phyloP scores from a whole-genome alignment of 2,329 filamentous ascomycete species.

The Elsinoe arachidis region DNA sequence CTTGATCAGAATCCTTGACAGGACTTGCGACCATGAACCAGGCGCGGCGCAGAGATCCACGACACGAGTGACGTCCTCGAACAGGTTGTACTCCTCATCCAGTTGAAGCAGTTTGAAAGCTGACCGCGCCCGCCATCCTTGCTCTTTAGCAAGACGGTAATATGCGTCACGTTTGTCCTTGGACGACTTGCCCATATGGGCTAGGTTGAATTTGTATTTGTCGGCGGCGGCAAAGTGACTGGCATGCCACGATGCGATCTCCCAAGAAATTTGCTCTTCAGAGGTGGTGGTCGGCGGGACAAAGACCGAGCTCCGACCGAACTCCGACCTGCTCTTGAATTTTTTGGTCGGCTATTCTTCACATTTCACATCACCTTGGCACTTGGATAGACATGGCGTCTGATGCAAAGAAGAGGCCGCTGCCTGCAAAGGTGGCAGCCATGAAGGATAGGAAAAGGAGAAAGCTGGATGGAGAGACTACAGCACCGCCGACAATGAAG shows the following conservation, averaged over 20 bases:
- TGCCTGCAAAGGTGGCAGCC: slow-evolving; percentile 31
- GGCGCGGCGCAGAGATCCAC: slow-evolving; percentile 94
- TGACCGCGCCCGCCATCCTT: slow-evolving; percentile 93
- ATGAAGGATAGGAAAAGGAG: slow-evolving; percentile 37
- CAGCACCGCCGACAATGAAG: slow-evolving; percentile 14
- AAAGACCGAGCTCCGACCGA: slow-evolving; percentile 4
- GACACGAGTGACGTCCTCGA: slow-evolving; percentile 80
- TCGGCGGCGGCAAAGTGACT: not conserved
- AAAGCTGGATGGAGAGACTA: slow-evolving; percentile 26
- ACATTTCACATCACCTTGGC: not conserved
- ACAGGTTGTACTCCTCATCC: slow-evolving; percentile 92
- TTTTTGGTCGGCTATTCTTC: not conserved
- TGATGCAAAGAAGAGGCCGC: slow-evolving; percentile 27
- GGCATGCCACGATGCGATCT: no score
- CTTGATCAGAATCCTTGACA: slow-evolving; percentile 87
- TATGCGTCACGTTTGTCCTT: slow-evolving; percentile 99
- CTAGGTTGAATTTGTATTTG: not conserved
- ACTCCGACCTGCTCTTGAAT: not conserved
- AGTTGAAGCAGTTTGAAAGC: slow-evolving; percentile 96
- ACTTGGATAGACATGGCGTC: slow-evolving; percentile 11
- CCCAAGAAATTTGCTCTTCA: not conserved
- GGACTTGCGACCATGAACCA: slow-evolving; percentile 93
- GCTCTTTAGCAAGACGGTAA: slow-evolving; percentile 94
- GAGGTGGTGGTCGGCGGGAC: not conserved
- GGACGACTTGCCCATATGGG: slow-evolving; percentile 60